Evolutionary conservation across 2,329 filamentous ascomycete genomes (phyloP).

Genomic region (Xylaria sp.): DNA sequence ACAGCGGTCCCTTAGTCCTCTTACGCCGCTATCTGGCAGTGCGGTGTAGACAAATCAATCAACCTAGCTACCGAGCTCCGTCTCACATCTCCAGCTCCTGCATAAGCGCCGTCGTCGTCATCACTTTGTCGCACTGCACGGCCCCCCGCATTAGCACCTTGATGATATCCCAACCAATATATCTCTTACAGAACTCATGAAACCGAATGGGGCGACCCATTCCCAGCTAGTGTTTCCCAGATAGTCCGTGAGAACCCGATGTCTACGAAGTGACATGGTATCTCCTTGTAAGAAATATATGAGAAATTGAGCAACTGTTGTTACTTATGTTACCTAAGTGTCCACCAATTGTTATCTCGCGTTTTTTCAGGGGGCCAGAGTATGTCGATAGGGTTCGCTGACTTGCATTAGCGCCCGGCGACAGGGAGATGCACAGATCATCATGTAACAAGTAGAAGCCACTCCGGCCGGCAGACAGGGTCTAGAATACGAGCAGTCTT

Average conservation of each 20-base stretch:
- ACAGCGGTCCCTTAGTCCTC: neutral
- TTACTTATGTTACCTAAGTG: neutral
- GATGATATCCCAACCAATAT: constrained; percentile 2
- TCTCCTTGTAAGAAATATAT: constrained; percentile 8
- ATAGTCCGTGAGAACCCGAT: constrained; percentile 6
- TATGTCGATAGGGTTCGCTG: constrained; percentile 3
- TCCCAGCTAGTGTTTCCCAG: neutral
- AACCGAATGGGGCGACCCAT: neutral
- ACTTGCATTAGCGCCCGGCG: constrained; percentile 12
- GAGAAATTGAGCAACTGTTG: neutral
- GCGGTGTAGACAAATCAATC: neutral
- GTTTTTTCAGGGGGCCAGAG: neutral
- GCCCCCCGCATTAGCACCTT: constrained; percentile 11
- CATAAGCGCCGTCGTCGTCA: constrained; percentile 11
- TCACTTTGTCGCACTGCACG: constrained; percentile 3
- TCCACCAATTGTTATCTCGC: neutral
- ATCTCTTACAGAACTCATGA: neutral
- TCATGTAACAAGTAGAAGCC: neutral
- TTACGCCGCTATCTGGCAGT: neutral
- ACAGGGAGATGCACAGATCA: neutral
- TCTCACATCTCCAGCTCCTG: neutral
- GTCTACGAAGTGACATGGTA: neutral
- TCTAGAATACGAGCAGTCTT: neutral
- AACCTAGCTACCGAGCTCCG: neutral
- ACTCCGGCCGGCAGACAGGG: neutral